Conservation (phyloP, 768 basidiomycete genomes). For the Tubosaeta sp. region DNA sequence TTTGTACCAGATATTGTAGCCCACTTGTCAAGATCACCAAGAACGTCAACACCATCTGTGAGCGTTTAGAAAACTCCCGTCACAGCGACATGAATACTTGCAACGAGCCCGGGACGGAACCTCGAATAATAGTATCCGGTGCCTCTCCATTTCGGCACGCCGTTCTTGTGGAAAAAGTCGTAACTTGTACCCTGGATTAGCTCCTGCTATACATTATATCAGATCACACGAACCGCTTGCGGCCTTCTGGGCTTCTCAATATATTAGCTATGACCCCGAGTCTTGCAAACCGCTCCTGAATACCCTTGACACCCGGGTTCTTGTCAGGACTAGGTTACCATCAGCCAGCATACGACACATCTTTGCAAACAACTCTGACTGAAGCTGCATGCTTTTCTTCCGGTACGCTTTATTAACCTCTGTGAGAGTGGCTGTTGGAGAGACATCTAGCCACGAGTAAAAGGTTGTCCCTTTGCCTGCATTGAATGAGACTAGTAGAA, state of each 20-base stretch:
- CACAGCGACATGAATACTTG: conserved; percentile 31
- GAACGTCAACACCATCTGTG: conserved; percentile 72
- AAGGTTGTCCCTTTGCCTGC: conserved; percentile 87
- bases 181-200: conserved; percentile 47
- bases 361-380: conserved; percentile 51
- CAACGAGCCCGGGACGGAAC: conserved; percentile 88
- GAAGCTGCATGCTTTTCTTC: conserved; percentile 83
- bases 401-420: conserved; percentile 91
- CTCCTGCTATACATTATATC: not conserved
- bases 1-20: conserved; percentile 78
- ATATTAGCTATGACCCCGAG: conserved; percentile 84
- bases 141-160: conserved; percentile 94
- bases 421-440: conserved; percentile 62
- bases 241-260: conserved; percentile 67
- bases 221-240: conserved; percentile 58
- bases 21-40: conserved; percentile 71
- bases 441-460: conserved; percentile 88
- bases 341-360: conserved; percentile 4
- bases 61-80: not conserved
- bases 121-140: conserved; percentile 96
- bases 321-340: conserved; percentile 76
- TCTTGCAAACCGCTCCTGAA: conserved; percentile 88
- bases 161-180: conserved; percentile 96
- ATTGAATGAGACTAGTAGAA: not conserved
- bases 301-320: conserved; percentile 77